Percentiles rank a stretch among this genome's conserved stretches.
Evolutionary conservation across 192 early-diverging fungal genomes (phyloP).

Genomic region (Paraglomus occultum): DNA sequence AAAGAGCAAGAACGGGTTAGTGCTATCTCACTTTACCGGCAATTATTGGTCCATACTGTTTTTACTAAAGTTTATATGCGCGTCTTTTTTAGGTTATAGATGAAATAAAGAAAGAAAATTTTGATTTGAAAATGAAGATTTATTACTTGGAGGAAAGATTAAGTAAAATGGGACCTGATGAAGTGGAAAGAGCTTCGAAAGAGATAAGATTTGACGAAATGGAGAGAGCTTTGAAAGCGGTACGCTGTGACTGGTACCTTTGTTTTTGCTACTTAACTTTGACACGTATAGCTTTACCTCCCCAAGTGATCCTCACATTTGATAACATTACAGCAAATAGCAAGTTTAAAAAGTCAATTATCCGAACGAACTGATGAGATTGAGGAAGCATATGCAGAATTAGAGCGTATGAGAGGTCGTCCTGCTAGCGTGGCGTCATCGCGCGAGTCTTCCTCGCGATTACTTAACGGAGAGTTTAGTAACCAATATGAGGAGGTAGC

Average conservation of each 20-base stretch:
- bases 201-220: conserved; percentile 55
- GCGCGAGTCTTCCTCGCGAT: conserved; percentile 10
- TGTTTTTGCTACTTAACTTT: neutral
- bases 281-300: no score
- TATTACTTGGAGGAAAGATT: conserved; percentile 53
- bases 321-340: conserved; percentile 14
- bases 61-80: neutral
- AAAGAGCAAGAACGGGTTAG: conserved; percentile 53
- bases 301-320: no score
- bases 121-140: conserved; percentile 52
- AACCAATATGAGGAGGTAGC: conserved; percentile 29
- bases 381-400: conserved; percentile 16
- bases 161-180: conserved; percentile 51
- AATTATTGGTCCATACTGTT: neutral
- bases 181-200: conserved; percentile 49
- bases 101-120: conserved; percentile 53
- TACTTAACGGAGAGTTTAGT: conserved; percentile 29
- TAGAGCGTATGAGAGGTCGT: conserved; percentile 24
- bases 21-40: neutral
- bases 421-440: conserved; percentile 6
- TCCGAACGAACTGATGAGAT: neutral
- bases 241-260: conserved; percentile 39
- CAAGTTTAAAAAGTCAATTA: conserved; percentile 21
- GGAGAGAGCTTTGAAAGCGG: conserved; percentile 49
- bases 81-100: conserved; percentile 47